Base-by-base conservation (phyloP, 345 rosid genomes). In the Brassica carinata region DNA sequence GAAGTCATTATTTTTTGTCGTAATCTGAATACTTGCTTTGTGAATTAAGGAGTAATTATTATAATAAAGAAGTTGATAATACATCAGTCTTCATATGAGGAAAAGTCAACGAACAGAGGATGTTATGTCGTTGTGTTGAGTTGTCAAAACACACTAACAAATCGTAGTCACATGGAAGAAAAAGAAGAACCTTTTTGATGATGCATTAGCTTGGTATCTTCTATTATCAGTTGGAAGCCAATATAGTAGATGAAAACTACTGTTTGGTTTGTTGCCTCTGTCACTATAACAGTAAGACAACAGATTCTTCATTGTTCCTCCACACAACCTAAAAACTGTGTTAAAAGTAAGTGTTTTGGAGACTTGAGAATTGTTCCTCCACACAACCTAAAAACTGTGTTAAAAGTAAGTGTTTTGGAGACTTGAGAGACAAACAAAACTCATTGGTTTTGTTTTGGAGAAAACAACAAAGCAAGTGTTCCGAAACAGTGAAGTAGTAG, bases 381-480 rank as follows among this genome's bases (percentile, higher is more conserved):
- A 80, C 75, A 51, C 53, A 63, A 34, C 10, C 11, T 15, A 55
- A 15, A 15, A 74, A 30, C 19, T 55, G 19, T 55, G 19, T 15
- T 55, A 23, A 23, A 23, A 23, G 26, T 23, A 23, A 23, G 26
- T 23, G 26, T 23, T 23, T 23, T 23, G 2, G 10, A 10, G 78
- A 61, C 75, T 74, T 69, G 79, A 73, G 83, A 74, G 71, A 5
- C 76, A 69, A 80, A 80, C 79, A 69, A 80, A 80, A 61, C 43
- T 76, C 69, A 29, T 17, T n/a, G 55, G 26, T 55, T 55, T 53
- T 15, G 59, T 53, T 48, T 14, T 48, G 51, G 57, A 55, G 76
- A 81, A 76, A 81, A 71, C 69, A 75, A 76, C 84, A 71, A 76
- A 81, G 66, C 68, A 58, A 76, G 40, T 71, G 80, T 71, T 76